Percentiles rank a stretch among this genome's conserved stretches.
These are phyloP conservation scores for Fonsecaea pugnacius DNA, from an alignment of 2,329 filamentous ascomycete genomes.

Conservation along the genomic window DNA sequence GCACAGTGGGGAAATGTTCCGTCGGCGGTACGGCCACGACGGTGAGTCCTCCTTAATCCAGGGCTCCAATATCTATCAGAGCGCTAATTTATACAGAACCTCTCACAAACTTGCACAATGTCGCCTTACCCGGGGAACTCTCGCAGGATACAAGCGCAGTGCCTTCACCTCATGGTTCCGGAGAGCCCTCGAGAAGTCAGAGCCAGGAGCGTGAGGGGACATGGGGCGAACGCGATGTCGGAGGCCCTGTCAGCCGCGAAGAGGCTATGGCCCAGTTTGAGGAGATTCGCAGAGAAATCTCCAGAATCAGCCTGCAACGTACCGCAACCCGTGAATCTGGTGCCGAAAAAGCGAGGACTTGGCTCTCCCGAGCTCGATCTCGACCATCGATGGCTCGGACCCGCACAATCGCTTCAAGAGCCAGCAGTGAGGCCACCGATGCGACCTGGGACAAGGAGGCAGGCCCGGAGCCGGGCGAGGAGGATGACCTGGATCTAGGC, in stretches of 20 bases:
- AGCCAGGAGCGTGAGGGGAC: conserved; percentile 48
- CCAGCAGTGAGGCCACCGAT: conserved; percentile 45
- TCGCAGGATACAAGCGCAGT: conserved; percentile 23
- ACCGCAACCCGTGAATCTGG: conserved; percentile 37
- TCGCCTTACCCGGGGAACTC: conserved; percentile 10
- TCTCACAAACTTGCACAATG: conserved; percentile 28
- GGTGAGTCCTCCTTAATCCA: conserved; percentile 14
- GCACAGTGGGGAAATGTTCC: conserved; percentile 29
- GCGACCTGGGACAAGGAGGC: conserved; percentile 46
- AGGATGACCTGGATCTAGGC: conserved; percentile 66
- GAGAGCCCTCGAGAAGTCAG: conserved; percentile 16
- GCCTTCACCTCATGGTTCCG: conserved; percentile 19
- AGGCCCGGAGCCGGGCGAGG: conserved; percentile 40
- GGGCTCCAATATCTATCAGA: not conserved
- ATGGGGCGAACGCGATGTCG: conserved; percentile 67
- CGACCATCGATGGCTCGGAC: conserved; percentile 23
- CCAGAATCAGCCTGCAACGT: conserved; percentile 54
- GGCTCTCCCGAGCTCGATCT: conserved; percentile 39
- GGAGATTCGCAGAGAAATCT: conserved; percentile 60
- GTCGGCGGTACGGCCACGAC: conserved; percentile 24
- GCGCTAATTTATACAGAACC: conserved; percentile 15
- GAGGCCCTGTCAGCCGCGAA: conserved; percentile 57
- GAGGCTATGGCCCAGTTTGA: conserved; percentile 65
- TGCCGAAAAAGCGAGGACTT: conserved; percentile 38
- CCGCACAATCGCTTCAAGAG: conserved; percentile 23